These are phyloP conservation scores for Talaromyces rugulosus DNA, from an alignment of 2,329 filamentous ascomycete species.

Conservation along the genomic window DNA sequence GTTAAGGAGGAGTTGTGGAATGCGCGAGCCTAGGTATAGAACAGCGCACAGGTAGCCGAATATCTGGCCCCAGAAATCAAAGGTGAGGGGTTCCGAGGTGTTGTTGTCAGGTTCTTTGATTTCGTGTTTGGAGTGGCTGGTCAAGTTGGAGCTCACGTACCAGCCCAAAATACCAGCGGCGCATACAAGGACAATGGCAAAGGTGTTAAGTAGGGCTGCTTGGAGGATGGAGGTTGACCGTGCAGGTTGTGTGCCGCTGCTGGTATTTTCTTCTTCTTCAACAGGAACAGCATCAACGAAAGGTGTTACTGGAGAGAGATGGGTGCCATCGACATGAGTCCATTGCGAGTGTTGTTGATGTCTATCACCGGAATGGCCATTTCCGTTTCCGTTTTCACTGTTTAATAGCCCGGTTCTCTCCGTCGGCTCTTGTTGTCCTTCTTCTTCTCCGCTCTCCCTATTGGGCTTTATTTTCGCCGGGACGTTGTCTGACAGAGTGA, in stretches of 20 bases:
- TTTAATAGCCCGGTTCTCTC: slow-evolving; percentile 28
- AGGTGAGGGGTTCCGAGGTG: slow-evolving; percentile 45
- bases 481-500: slow-evolving; percentile 42
- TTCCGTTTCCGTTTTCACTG: slow-evolving; percentile 17
- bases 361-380: neutral
- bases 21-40: slow-evolving; percentile 81
- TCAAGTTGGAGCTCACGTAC: slow-evolving; percentile 60
- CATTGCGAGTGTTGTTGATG: slow-evolving; percentile 12
- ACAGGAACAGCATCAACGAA: slow-evolving; percentile 53
- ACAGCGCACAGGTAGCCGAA: slow-evolving; percentile 91
- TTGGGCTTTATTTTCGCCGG: slow-evolving; percentile 12
- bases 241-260: slow-evolving; percentile 13
- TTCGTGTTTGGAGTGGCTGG: slow-evolving; percentile 18
- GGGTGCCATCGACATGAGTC: slow-evolving; percentile 54
- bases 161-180: slow-evolving; percentile 80
- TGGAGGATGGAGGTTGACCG: slow-evolving; percentile 36
- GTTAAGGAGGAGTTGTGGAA: slow-evolving; percentile 89
- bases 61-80: slow-evolving; percentile 77
- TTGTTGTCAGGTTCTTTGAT: neutral
- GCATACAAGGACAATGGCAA: slow-evolving; percentile 75
- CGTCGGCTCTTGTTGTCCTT: slow-evolving; percentile 14
- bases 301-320: slow-evolving; percentile 79
- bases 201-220: slow-evolving; percentile 65
- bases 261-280: neutral
- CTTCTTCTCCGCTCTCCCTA: slow-evolving; percentile 17